Base-by-base conservation (phyloP, 202 grass and related monocot genomes). In the Cymbopogon flexuosus region DNA sequence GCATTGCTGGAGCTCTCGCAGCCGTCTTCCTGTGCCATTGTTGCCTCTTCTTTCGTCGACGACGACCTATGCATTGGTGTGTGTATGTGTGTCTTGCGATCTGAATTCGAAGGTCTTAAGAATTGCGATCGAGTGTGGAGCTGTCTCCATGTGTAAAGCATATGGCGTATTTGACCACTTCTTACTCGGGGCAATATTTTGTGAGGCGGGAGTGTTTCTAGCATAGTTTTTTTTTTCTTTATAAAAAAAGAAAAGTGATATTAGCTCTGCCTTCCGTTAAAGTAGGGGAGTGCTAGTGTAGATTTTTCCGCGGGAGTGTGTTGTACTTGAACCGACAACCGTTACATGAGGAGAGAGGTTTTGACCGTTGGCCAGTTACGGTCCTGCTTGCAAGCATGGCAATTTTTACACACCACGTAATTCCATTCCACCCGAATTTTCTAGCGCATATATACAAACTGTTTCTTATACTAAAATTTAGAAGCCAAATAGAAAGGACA, bases 151-250 rank as follows among this genome's bases (percentile, higher is more conserved):
- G 42, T 65, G 76, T 52, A 65, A 43, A 79, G 30, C 30, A n/a
- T 46, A 31, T 43, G 22, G 51, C 40, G 14, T 27, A 2, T 86
- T 71, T 79, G 83, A 64, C 83, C 79, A 10, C 54, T 83, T 90
- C 79, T 65, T 70, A 72, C n/a, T 22, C 52, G 1, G 54, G 0
- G 19, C 23, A 57, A 58, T 23, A 58, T 23, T 58, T 22, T 58
- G 54, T 58, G 54, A 58, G 19, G 54, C 19, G 54, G 19, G 54
- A 58, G 52, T 21, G 52, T 57, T 57, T 57, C n/a, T 57, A 57
- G 52, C 52, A 2, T 57, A 57, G 7, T 21, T 57, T 19, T 56
- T 8, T 52, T 56, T 21, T 0, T 4, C 5, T 4, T 6, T 51
- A 0, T 51, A 5, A 14, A 47, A 52, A 54, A 54, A 49, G 4